Percentiles rank a stretch among this genome's conserved stretches.
Conservation (phyloP, 2,329 filamentous ascomycete species). For the Dryadomyces sulphureus region DNA sequence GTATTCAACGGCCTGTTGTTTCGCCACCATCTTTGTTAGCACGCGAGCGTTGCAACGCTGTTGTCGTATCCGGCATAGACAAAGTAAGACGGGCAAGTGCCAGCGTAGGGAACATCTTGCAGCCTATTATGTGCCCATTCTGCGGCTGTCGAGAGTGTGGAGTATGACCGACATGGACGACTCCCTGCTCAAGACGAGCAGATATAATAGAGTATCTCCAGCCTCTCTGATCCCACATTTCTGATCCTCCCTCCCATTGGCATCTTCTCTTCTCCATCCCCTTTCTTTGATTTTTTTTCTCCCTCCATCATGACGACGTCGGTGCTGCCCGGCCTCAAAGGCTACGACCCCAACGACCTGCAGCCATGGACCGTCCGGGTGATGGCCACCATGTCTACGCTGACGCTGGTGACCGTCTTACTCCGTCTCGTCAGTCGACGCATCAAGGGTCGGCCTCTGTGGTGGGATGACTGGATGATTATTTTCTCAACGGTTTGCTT, state of each 20-base stretch:
- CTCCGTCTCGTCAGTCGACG: constrained; percentile 26
- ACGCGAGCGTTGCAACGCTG: neutral
- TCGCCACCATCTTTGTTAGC: neutral
- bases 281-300: neutral
- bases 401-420: constrained; percentile 23
- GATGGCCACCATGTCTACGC: constrained; percentile 23
- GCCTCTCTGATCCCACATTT: no score
- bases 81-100: no score
- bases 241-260: neutral
- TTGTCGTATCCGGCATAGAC: neutral
- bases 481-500: constrained; percentile 29
- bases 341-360: constrained; percentile 20
- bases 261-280: no score
- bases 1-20: neutral
- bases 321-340: constrained; percentile 14
- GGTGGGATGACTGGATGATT: constrained; percentile 37
- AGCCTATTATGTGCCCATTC: no score
- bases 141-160: neutral
- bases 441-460: constrained; percentile 26
- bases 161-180: no score
- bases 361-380: constrained; percentile 28
- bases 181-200: no score
- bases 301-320: neutral
- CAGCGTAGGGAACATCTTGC: neutral
- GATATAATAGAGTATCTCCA: no score